Percentiles rank a stretch among this genome's conserved stretches.
phyloP scores from a whole-genome alignment of 1,284 basidiomycete species.

The Rhodotorula sp. region DNA sequence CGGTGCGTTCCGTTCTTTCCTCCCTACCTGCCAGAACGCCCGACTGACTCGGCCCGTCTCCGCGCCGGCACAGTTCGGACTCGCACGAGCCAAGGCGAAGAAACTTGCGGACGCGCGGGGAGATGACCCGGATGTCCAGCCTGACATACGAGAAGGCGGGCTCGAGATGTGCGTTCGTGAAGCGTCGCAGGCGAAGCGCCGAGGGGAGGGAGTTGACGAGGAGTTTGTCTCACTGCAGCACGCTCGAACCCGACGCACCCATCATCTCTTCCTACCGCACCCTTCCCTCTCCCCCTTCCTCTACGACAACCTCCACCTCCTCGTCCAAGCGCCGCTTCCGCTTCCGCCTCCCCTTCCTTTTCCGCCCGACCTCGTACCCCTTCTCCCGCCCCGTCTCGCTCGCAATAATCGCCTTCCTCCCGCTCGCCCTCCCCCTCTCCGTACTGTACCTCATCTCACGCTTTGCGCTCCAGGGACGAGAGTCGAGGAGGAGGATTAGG shows the following conservation, averaged over 20 bases:
- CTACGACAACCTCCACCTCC: not conserved
- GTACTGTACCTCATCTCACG: slow-evolving; percentile 26
- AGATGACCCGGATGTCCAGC: slow-evolving; percentile 19
- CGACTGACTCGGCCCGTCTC: not conserved
- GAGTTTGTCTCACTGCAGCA: not conserved
- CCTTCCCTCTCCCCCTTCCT: not conserved
- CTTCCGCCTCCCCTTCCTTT: slow-evolving; percentile 11
- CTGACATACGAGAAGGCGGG: slow-evolving; percentile 30
- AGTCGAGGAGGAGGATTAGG: slow-evolving; percentile 20
- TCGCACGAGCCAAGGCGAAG: slow-evolving; percentile 35
- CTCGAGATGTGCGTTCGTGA: slow-evolving; percentile 28
- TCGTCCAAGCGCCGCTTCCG: not conserved
- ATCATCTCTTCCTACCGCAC: slow-evolving; percentile 13
- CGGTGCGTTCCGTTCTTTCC: slow-evolving; percentile 53
- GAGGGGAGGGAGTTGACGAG: not conserved
- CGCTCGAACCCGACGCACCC: slow-evolving; percentile 6
- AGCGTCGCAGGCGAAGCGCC: accelerated
- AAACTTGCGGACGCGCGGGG: slow-evolving; percentile 18
- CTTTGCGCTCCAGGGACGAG: slow-evolving; percentile 21
- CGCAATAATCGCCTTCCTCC: slow-evolving; percentile 24
- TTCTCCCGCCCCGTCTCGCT: slow-evolving; percentile 23
- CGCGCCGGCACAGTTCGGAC: slow-evolving; percentile 18
- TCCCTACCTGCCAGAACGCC: no score
- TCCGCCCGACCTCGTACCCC: slow-evolving; percentile 26
- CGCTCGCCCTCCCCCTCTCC: slow-evolving; percentile 21